phyloP scores from a whole-genome alignment of 225 moss, liverwort and hornwort genomes.

The Neckera pumila region DNA sequence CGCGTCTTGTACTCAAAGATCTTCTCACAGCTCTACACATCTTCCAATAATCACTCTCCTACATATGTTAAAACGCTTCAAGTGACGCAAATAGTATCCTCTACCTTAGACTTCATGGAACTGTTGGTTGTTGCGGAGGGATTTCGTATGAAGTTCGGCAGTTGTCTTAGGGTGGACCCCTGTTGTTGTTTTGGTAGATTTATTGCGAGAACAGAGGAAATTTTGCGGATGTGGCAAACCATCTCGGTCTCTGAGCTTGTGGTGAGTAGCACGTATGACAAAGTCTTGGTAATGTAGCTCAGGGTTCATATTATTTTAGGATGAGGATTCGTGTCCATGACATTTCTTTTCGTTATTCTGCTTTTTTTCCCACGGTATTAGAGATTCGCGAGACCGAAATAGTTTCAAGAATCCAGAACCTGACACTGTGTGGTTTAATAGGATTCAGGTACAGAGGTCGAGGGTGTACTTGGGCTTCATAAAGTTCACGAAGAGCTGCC shows the following conservation, averaged over 20 bases:
- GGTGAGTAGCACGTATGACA: conserved; percentile 26
- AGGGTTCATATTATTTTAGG: neutral
- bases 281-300: neutral
- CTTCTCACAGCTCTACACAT: neutral
- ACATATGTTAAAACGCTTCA: neutral
- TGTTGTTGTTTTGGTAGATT: conserved; percentile 31
- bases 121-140: neutral
- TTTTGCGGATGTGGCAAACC: conserved; percentile 64
- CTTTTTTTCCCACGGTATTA: neutral
- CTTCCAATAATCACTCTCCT: neutral
- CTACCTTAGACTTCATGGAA: neutral
- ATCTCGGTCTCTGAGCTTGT: conserved; percentile 25
- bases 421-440: conserved; percentile 12
- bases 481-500: conserved; percentile 70
- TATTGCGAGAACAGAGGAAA: conserved; percentile 56
- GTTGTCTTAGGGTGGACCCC: neutral
- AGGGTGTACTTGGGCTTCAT: conserved; percentile 48
- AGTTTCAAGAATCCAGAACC: neutral
- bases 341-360: neutral
- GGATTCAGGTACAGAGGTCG: conserved; percentile 64
- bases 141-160: neutral
- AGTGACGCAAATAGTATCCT: neutral
- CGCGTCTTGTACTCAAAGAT: neutral
- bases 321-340: neutral
- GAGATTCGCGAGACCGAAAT: neutral